These are phyloP conservation scores for Penicillium atrosanguineum DNA, from an alignment of 495 filamentous ascomycete species.

Conservation along the genomic window DNA sequence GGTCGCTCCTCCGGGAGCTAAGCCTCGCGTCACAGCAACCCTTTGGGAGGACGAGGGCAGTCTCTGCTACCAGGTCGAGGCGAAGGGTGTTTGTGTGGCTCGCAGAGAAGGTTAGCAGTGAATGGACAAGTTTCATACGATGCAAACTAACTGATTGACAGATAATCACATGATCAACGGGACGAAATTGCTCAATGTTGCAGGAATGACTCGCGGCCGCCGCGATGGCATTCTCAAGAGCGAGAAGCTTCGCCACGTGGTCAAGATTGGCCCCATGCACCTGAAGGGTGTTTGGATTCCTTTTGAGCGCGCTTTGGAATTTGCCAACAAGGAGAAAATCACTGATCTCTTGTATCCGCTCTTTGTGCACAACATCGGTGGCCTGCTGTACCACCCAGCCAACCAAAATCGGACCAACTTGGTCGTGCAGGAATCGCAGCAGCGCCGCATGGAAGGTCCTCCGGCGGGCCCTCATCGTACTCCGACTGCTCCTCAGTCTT, in stretches of 20 bases:
- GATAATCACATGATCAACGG: conserved; percentile 99
- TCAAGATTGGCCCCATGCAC: conserved; percentile 99
- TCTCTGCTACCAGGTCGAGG: conserved; percentile 96
- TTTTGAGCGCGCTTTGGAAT: conserved; percentile 92
- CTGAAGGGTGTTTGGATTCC: conserved; percentile 99
- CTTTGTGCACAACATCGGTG: conserved; percentile 96
- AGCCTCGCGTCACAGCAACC: conserved; percentile 95
- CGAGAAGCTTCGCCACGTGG: conserved; percentile 93
- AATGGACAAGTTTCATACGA: not conserved
- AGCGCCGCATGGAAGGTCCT: conserved; percentile 57
- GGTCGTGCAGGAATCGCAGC: conserved; percentile 83
- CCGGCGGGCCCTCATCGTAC: conserved; percentile 32
- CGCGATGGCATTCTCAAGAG: conserved; percentile 97
- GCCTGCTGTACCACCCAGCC: conserved; percentile 88
- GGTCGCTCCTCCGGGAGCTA: conserved; percentile 90
- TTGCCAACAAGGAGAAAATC: conserved; percentile 99
- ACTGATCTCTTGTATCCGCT: conserved; percentile 92
- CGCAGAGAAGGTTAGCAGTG: conserved; percentile 81
- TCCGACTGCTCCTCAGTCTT: conserved; percentile 59
- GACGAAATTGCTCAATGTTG: conserved; percentile 94
- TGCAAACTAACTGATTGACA: conserved; percentile 30
- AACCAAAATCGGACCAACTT: conserved; percentile 79
- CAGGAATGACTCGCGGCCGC: conserved; percentile 94
- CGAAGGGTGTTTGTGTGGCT: conserved; percentile 93
- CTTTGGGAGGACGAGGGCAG: conserved; percentile 98